phyloP scores from a whole-genome alignment of 306 rosid species.

The Betula pendula region DNA sequence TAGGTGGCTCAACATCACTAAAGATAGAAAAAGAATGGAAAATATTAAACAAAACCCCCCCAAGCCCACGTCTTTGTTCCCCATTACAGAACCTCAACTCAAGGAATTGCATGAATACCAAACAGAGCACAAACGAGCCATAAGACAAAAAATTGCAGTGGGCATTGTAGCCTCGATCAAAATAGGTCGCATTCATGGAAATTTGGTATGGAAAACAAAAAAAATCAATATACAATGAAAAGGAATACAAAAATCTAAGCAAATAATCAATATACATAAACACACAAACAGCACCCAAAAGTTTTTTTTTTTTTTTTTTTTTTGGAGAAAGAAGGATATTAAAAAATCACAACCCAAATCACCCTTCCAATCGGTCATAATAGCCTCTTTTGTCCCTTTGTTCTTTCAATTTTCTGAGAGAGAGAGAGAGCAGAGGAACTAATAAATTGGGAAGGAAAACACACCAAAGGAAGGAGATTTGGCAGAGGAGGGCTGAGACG shows the following conservation, averaged over 20 bases:
- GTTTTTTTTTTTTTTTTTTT: too few relatives aligned
- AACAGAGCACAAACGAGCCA: background rate
- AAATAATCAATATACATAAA: background rate
- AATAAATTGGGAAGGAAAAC: too few relatives aligned
- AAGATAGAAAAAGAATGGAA: background rate
- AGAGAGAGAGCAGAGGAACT: too few relatives aligned
- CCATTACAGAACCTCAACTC: background rate
- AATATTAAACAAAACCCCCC: too few relatives aligned
- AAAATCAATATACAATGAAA: background rate
- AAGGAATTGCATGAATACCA: conserved; percentile 4
- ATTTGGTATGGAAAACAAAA: background rate
- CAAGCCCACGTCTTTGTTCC: background rate
- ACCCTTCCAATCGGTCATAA: too few relatives aligned
- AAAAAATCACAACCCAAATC: background rate
- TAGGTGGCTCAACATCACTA: background rate
- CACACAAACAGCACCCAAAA: too few relatives aligned
- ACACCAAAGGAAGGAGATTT: too few relatives aligned
- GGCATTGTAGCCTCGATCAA: conserved; percentile 6
- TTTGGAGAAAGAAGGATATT: background rate
- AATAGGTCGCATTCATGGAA: background rate
- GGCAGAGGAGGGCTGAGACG: too few relatives aligned
- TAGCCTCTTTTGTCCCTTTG: too few relatives aligned
- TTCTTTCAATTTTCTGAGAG: too few relatives aligned
- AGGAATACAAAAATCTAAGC: background rate
- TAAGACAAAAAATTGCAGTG: background rate